Conservation (phyloP, 1,284 basidiomycete genomes). For the Trametes sp. region DNA sequence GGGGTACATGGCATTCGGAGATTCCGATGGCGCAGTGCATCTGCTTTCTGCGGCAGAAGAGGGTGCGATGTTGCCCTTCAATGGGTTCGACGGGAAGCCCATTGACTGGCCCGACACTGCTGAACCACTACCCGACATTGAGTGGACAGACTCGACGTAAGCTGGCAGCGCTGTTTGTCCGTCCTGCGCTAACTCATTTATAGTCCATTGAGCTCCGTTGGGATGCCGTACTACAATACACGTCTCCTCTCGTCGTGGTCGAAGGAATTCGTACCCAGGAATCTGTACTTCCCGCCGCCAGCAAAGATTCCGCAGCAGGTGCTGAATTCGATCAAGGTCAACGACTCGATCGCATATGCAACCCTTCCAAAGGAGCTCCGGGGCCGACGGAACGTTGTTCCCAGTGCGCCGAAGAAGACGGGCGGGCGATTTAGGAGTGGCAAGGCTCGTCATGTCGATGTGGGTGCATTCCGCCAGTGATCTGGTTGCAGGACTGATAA, state of each 20-base stretch:
- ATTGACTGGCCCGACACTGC: conserved; percentile 86
- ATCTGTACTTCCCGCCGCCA: conserved; percentile 65
- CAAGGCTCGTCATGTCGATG: conserved; percentile 47
- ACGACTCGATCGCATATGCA: conserved; percentile 92
- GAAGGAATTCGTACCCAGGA: conserved; percentile 56
- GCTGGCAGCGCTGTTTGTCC: conserved; percentile 34
- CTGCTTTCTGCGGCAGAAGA: conserved; percentile 81
- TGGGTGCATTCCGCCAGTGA: not conserved
- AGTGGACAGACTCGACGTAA: conserved; percentile 86
- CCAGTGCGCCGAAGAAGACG: conserved; percentile 55
- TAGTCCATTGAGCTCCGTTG: conserved; percentile 89
- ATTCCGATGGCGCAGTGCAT: conserved; percentile 87
- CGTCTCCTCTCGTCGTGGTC: conserved; percentile 86
- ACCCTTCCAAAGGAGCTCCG: conserved; percentile 83
- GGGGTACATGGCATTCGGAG: conserved; percentile 92
- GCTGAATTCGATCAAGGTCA: conserved; percentile 80
- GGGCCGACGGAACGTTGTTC: conserved; percentile 83
- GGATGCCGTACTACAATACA: conserved; percentile 87
- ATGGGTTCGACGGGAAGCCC: conserved; percentile 86
- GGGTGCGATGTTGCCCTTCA: conserved; percentile 78
- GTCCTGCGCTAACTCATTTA: conserved; percentile 12
- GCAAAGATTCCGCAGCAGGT: conserved; percentile 83
- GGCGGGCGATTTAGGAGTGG: conserved; percentile 87
- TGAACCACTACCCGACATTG: conserved; percentile 73
- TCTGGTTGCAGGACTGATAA: not conserved